phyloP scores from a whole-genome alignment of 148 eudicot genomes.

The Vaccinium myrtillus region DNA sequence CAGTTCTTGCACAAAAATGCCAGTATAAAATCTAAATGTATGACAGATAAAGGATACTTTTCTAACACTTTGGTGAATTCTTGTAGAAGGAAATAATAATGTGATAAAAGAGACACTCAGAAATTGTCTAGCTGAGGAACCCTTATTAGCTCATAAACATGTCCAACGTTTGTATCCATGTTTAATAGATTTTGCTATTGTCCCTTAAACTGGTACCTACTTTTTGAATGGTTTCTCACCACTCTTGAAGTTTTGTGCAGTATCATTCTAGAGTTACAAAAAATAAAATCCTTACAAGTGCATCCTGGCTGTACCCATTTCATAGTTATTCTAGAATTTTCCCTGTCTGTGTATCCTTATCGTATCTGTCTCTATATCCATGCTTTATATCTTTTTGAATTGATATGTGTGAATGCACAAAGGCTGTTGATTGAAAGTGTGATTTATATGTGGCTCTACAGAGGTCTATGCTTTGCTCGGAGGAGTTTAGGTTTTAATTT shows the following conservation, averaged over 20 bases:
- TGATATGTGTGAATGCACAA: neutral
- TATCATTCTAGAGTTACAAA: neutral
- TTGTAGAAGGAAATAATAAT: neutral
- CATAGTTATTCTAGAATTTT: neutral
- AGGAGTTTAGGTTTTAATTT: constrained; percentile 9
- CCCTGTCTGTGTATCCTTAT: neutral
- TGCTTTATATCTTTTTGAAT: neutral
- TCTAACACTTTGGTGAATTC: neutral
- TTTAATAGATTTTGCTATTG: neutral
- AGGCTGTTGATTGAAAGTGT: neutral
- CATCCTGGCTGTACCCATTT: neutral
- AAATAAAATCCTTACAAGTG: neutral
- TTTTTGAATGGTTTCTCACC: neutral
- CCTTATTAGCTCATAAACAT: neutral
- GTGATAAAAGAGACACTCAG: neutral
- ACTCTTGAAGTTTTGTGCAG: neutral
- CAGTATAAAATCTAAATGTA: neutral
- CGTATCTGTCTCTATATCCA: neutral
- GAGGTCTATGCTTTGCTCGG: neutral
- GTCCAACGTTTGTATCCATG: neutral
- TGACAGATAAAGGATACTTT: neutral
- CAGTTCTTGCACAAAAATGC: neutral
- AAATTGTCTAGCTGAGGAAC: neutral
- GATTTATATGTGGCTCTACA: neutral
- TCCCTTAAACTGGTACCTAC: neutral